phyloP scores from a whole-genome alignment of 192 early-diverging fungal genomes.

The Gonapodya prolifera region DNA sequence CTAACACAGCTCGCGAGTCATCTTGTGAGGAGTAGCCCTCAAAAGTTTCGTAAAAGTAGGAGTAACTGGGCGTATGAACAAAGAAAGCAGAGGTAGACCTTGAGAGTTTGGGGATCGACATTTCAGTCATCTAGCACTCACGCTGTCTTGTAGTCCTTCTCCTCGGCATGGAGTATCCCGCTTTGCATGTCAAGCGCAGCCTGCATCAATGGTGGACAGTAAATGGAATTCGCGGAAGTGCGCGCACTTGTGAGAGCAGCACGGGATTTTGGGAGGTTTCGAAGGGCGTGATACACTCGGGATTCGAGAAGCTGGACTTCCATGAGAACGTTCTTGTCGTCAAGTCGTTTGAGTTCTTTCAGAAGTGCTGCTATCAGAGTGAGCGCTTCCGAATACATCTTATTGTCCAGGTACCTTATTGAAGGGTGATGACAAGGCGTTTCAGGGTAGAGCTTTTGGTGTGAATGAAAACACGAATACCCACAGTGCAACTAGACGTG shows the following conservation, averaged over 20 bases:
- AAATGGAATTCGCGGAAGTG: constrained; percentile 93
- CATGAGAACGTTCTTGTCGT: constrained; percentile 96
- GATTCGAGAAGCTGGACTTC: constrained; percentile 96
- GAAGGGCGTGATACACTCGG: constrained; percentile 79
- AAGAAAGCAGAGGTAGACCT: background rate
- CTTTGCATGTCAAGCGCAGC: constrained; percentile 95
- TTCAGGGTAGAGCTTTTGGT: background rate
- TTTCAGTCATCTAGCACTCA: constrained; percentile 23
- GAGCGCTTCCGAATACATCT: constrained; percentile 87
- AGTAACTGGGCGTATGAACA: constrained; percentile 31
- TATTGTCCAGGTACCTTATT: constrained; percentile 69
- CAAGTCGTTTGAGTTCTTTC: constrained; percentile 94
- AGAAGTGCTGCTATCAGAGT: constrained; percentile 68
- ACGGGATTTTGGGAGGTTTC: constrained; percentile 86
- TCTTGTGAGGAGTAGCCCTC: constrained; percentile 87
- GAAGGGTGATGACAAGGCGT: constrained; percentile 4
- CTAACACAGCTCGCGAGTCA: constrained; percentile 72
- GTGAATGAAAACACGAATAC: too few relatives aligned
- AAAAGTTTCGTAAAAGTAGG: constrained; percentile 98
- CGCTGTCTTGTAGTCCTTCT: constrained; percentile 98
- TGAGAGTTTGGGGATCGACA: background rate
- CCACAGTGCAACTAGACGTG: constrained; percentile 74
- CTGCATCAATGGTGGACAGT: constrained; percentile 94
- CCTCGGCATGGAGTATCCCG: constrained; percentile 93
- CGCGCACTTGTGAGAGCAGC: constrained; percentile 93